Base-by-base conservation (phyloP, 768 basidiomycete species). In the Auricularia sp. region DNA sequence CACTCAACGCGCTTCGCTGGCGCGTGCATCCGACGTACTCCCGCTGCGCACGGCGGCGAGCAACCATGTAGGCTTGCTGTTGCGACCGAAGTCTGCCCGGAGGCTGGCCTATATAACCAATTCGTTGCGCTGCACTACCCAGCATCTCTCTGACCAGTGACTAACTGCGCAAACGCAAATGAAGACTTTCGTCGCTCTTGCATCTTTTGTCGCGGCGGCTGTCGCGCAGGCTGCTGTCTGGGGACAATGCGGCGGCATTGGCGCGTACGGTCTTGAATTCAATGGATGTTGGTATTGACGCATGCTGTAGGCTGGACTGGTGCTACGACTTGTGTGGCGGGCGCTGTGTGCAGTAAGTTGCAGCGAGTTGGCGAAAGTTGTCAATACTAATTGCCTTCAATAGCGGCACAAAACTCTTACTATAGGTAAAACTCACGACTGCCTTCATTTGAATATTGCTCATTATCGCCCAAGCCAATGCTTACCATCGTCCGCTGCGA, bases 241-340 rank as follows among this genome's bases (percentile, higher is more conserved):
- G 69, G 72, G 68, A 43, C 74, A 74, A 64, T 74, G 71, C 67
- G 76, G 76, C 61, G 78, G 76, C 39, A 75, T 76, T 62, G 77
- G 77, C 69, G 70, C 70, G 76, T 69, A 69, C 10, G 68, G 59
- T 61, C 29, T 29, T 2, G 29, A 29, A 29, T 2, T 2, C 29
- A 29, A 29, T 29, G 29, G 29, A 29, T 29, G 29, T 3, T 29
- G 29, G 29, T 29, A 3, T 29, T 29, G 29, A 29, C 29, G 29
- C 29, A 0, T 29, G 1, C 61, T 42, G 21, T n/a, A 36, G 39
- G 47, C 29, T 43, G 23, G 29, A 42, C 21, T 33, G 35, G 79
- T 71, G 33, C 72, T 16, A 74, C 72, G 16, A 71, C 79, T 10
- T 82, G 80, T 62, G 72, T 76, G 34, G n/a, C 77, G 3, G 79